These are phyloP conservation scores for Galeopsis tetrahit DNA, from an alignment of 257 asterid genomes.

Conservation along the genomic window DNA sequence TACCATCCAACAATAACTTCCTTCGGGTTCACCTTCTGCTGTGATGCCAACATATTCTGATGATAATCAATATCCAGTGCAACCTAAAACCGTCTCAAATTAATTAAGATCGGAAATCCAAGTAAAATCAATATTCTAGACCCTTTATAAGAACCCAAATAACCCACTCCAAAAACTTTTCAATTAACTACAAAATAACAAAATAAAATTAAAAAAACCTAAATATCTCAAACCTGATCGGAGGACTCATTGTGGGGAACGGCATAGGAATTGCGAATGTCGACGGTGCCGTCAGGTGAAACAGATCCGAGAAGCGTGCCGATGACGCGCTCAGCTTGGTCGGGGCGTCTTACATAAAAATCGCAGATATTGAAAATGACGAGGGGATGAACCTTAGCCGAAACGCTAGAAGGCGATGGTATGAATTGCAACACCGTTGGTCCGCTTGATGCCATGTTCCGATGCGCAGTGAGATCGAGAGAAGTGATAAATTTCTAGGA, in stretches of 20 bases:
- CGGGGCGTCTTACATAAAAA: conserved; percentile 86
- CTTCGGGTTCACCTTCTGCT: conserved; percentile 94
- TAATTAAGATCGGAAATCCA: conserved; percentile 1
- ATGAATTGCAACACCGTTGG: conserved; percentile 71
- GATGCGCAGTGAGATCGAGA: background rate
- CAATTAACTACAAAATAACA: too few relatives aligned
- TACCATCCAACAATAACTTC: conserved; percentile 99
- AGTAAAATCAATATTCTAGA: background rate
- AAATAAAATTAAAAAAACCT: background rate
- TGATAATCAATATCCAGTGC: conserved; percentile 97
- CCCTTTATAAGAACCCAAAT: background rate
- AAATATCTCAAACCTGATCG: conserved; percentile 65
- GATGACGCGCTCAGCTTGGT: conserved; percentile 88
- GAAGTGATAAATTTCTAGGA: conserved; percentile 11
- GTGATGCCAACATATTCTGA: conserved; percentile 85
- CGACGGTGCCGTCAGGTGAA: conserved; percentile 85
- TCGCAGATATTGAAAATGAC: conserved; percentile 89
- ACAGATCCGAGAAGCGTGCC: conserved; percentile 95
- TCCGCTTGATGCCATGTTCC: conserved; percentile 52
- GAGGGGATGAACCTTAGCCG: conserved; percentile 83
- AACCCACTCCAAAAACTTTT: background rate
- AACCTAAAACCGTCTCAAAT: conserved; percentile 53
- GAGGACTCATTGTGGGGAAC: conserved; percentile 91
- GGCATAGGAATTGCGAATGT: conserved; percentile 86
- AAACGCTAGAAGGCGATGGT: conserved; percentile 54